A percentile compares a stretch with the other conserved stretches of the same genome.
Evolutionary conservation across 2,329 filamentous ascomycete genomes (phyloP).

Genomic region (Coniochaeta hoffmannii): DNA sequence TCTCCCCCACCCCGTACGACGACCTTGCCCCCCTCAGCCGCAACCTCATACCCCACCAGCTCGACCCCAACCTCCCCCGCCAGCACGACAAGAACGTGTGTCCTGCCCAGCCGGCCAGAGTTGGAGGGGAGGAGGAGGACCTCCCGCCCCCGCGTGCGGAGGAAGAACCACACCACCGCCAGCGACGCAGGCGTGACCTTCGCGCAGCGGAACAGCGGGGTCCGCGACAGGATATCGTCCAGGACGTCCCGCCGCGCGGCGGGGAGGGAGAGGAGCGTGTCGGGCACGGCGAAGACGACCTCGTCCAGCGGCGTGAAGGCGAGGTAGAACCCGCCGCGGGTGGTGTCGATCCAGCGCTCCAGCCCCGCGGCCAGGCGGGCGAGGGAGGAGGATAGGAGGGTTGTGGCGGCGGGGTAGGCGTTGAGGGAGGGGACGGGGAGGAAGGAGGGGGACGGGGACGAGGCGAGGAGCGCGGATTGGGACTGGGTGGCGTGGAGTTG

Average conservation of each 20-base stretch:
- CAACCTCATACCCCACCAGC: neutral
- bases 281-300: constrained; percentile 2
- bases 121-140: neutral
- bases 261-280: neutral
- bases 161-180: neutral
- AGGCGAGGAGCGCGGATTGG: neutral
- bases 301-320: constrained; percentile 1
- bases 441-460: neutral
- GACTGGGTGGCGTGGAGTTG: neutral
- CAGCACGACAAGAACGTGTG: neutral
- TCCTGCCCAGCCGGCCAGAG: neutral
- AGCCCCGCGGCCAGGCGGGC: neutral
- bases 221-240: neutral
- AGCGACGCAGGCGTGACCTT: neutral
- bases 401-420: neutral
- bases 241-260: neutral
- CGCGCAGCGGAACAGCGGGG: neutral
- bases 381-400: neutral
- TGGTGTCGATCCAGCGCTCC: neutral
- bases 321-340: neutral
- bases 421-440: neutral
- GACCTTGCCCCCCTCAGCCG: neutral
- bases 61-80: neutral
- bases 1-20: neutral
- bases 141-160: neutral